phyloP scores from a whole-genome alignment of 2,329 filamentous ascomycete genomes.

The Sordariomycetes sp. region DNA sequence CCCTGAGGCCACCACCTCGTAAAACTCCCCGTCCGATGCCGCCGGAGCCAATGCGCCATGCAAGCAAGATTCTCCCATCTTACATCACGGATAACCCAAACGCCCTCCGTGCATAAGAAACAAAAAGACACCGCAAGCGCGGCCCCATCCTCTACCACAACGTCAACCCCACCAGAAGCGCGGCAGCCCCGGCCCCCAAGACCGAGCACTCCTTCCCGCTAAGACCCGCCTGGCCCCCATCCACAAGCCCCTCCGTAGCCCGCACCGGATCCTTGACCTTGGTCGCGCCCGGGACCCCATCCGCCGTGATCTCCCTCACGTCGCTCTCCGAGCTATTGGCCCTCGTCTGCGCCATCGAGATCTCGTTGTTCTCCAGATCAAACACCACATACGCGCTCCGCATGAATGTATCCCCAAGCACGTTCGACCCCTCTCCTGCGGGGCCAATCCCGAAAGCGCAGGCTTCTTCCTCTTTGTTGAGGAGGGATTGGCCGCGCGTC shows the following conservation, averaged over 20 bases:
- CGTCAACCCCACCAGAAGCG: not conserved
- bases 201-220: not conserved
- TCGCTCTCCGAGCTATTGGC: conserved; percentile 21
- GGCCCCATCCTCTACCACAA: not conserved
- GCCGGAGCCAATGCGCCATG: too few relatives aligned
- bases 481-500: conserved; percentile 31
- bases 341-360: conserved; percentile 55
- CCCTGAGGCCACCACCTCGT: too few relatives aligned
- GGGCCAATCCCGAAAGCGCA: conserved; percentile 51
- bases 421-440: conserved; percentile 37
- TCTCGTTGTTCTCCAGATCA: conserved; percentile 57
- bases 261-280: conserved; percentile 31
- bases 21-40: too few relatives aligned
- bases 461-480: conserved; percentile 36
- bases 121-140: not conserved
- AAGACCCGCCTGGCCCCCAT: not conserved
- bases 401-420: conserved; percentile 64
- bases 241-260: conserved; percentile 29
- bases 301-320: conserved; percentile 39
- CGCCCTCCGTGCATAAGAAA: not conserved
- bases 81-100: not conserved
- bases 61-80: not conserved
- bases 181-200: not conserved
- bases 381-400: conserved; percentile 66
- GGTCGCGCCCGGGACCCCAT: conserved; percentile 39